A percentile compares a stretch with the other conserved stretches of the same genome.
Evolutionary conservation across 345 rosid species (phyloP).

Genomic region (Moricandia moricandioides): DNA sequence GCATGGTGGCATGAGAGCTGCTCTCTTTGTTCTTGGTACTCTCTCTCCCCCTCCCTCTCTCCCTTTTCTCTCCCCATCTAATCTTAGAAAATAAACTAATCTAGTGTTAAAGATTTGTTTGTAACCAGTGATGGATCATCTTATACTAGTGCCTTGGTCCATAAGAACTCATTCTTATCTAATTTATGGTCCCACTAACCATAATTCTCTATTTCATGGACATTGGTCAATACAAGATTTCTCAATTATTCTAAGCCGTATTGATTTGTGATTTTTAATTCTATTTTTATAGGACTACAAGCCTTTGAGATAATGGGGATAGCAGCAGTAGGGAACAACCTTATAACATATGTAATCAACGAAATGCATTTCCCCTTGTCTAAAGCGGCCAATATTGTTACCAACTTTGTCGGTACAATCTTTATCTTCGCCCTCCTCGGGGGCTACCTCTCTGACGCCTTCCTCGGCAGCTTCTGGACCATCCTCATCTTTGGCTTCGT

Average conservation of each 20-base stretch:
- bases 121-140: constrained; percentile 8
- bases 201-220: constrained; percentile 7
- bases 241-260: neutral
- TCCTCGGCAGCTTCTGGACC: constrained; percentile 95
- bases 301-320: constrained; percentile 97
- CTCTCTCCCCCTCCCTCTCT: neutral
- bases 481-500: constrained; percentile 87
- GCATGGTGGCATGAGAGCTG: constrained; percentile 90
- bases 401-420: constrained; percentile 91
- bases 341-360: constrained; percentile 88
- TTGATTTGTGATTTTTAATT: neutral
- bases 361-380: constrained; percentile 93
- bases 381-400: constrained; percentile 81
- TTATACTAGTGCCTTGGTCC: constrained; percentile 9
- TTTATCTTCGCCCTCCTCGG: constrained; percentile 85
- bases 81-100: neutral
- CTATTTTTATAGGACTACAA: constrained; percentile 58
- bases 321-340: constrained; percentile 98
- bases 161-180: constrained; percentile 22
- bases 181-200: constrained; percentile 22
- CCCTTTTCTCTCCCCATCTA: neutral
- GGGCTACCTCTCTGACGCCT: constrained; percentile 94
- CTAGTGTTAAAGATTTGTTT: neutral
- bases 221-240: neutral
- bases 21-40: constrained; percentile 72